Base-by-base conservation (phyloP, 192 early-diverging fungal genomes). In the Podila clonocystis region DNA sequence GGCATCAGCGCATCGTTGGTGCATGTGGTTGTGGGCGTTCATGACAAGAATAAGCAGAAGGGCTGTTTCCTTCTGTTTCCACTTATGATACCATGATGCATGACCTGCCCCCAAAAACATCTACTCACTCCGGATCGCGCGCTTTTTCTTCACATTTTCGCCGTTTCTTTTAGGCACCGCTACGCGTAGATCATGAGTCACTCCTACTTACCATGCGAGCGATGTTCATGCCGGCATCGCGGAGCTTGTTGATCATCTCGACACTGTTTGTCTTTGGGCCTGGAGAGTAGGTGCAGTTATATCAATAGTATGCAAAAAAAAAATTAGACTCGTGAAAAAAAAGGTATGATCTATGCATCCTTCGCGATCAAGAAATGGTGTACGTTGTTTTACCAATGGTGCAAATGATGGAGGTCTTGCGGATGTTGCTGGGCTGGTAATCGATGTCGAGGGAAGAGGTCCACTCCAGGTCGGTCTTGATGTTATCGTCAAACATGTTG, bases 381-480 rank as follows among this genome's bases (percentile, higher is more conserved):
- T 2, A 41, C 3, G 36, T 22, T 9, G 55, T 36, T 41, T 36
- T 87, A 89, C 91, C 90, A 67, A 91, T 92, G 68, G 94, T 95
- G 85, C 93, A 94, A 75, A 95, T 94, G 61, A 95, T 94, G 66
- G 93, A 94, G 58, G 91, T 93, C 85, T 95, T 95, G 83, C 94
- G 92, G 66, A 86, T 77, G 58, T 89, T 88, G 57, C 62, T 72
- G 26, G 87, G 88, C 45, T 88, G 72, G 59, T 85, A 82, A 72
- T 85, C 89, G 61, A 93, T 90, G 70, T 85, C 85, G 67, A 95
- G 88, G 63, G 89, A 82, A 59, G 92, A 85, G 36, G 92, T 86
- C 92, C 94, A 94, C 85, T 92, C 85, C 45, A 95, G 84, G 74
- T 89, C 91, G 49, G 90, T 88, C 30, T 88, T 89, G 63, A 88